Base-by-base conservation (phyloP, 495 filamentous ascomycete species). In the Penicillium tannophilum region DNA sequence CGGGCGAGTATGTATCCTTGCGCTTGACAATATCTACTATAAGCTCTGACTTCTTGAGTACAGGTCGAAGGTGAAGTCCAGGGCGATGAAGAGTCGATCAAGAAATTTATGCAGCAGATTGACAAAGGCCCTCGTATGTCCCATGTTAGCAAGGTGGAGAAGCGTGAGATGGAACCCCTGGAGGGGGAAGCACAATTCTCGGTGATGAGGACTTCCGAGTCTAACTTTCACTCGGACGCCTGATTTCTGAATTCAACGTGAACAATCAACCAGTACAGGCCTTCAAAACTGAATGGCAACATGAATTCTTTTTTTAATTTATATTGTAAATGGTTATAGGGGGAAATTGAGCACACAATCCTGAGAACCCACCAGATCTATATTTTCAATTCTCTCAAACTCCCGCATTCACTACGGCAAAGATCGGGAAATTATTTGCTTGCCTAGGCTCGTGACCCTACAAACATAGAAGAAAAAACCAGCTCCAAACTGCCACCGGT, bases 51-150 rank as follows among this genome's bases (percentile, higher is more conserved):
- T 41, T 17, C 16, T 41, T 41, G 39, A 36, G 33, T 5, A 30
- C 59, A 94, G 89, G 92, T 97, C n/a, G 86, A 89, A 69, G 93
- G 93, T 42, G 93, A 97, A 75, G 91, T 87, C 2, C 93, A 97
- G 65, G 93, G 93, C 33, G 72, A 81, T 14, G 79, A 85, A 10
- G 78, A 84, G 11, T 70, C 78, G 5, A 64, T 97, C 43, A 73
- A 88, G 52, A 80, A 84, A 24, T 87, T 95, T 50, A 69, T 97
- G 11, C 86, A 90, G 61, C 86, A 90, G 59, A 78, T 97, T 50
- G 79, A 92, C 65, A 84, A 82, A 56, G 93, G 93, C 0, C 91
- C 91, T 2, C 72, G 73, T 24, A 56, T 80, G 16, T 85, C 91
- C 14, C 78, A 85, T 23, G 92, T 96, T 0, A 82, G 86, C 19